Base-by-base conservation (phyloP, 805 yeast species). In the Teunomyces cretensis region DNA sequence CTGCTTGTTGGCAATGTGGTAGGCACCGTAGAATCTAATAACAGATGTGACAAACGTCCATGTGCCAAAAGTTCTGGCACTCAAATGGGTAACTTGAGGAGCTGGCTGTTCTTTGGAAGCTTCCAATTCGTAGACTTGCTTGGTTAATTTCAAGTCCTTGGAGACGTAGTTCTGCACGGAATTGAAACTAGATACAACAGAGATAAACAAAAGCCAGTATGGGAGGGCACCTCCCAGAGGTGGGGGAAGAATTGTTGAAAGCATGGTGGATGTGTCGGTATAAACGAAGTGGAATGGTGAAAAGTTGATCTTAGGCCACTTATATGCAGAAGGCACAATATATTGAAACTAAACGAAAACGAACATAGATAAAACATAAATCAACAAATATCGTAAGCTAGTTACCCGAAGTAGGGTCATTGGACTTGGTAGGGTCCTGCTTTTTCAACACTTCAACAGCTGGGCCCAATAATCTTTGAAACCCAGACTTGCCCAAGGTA, bases 51-150 rank as follows among this genome's bases (percentile, higher is more conserved):
- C 76, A 32, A 91, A 72, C 0, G 99, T 94, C 99, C 99, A 94
- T 0, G 99, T 94, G 28, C 99, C 99, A 64, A 94, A 94, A 0
- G 99, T 92, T 57, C 99, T 80, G n/a, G 97, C 96, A 55, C 94
- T 82, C 53, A 94, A 73, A 11, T 70, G 64, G 5, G 74, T 68
- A 9, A 72, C 71, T 43, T 70, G 70, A 7, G 60, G 50, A 2
- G 57, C 50, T 6, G 61, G 57, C 13, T 66, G 65, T 9, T 50
- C 43, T 13, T 45, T 62, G 58, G 49, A 39, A 32, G 50, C 47
- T 27, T 50, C 54, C 14, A 45, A 44, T 28, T 78, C 84, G 62
- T 94, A 94, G 6, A 94, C 97, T 52, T 82, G 76, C 54, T 86
- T 81, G 2, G 97, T 87, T 43, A 94, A 75, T 24, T 76, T 73